Conservation (phyloP, 768 basidiomycete genomes). For the Mycena indigotica region DNA sequence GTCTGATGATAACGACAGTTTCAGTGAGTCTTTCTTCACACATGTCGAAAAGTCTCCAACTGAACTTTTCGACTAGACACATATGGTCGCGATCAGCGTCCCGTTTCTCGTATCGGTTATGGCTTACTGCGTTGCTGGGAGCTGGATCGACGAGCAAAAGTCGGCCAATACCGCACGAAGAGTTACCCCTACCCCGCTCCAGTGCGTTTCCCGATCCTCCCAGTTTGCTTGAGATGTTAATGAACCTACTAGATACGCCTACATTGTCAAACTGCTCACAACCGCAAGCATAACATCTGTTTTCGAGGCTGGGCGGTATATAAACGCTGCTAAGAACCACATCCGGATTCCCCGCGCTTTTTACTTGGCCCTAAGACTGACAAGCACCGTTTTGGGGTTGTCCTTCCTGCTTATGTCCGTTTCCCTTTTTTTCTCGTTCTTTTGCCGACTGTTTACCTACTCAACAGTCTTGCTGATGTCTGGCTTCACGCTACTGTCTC, state of each 20-base stretch:
- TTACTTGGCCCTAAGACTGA: constrained; percentile 12
- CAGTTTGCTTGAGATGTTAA: background rate
- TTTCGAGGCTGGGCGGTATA: constrained; percentile 9
- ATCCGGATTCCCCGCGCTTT: constrained; percentile 17
- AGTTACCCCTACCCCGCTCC: constrained; percentile 18
- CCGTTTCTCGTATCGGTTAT: constrained; percentile 19
- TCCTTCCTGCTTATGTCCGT: constrained; percentile 20
- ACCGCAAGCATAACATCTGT: constrained; percentile 9
- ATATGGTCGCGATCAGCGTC: constrained; percentile 14
- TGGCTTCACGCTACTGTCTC: constrained; percentile 19
- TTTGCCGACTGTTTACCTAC: background rate
- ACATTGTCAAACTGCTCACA: constrained; percentile 19
- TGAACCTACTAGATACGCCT: constrained; percentile 9
- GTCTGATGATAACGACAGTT: constrained; percentile 18
- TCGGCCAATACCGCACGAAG: constrained; percentile 9
- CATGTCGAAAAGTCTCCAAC: no score
- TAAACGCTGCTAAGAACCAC: background rate
- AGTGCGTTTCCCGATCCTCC: constrained; percentile 1
- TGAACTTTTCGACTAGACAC: constrained; percentile 11
- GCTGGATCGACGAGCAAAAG: constrained; percentile 19
- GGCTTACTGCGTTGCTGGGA: constrained; percentile 20
- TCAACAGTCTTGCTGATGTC: constrained; percentile 17
- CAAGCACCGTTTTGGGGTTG: constrained; percentile 13
- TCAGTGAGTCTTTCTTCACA: constrained; percentile 15
- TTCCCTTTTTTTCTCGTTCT: background rate